phyloP scores from a whole-genome alignment of 2,329 filamentous ascomycete species.

The Septoria linicola region DNA sequence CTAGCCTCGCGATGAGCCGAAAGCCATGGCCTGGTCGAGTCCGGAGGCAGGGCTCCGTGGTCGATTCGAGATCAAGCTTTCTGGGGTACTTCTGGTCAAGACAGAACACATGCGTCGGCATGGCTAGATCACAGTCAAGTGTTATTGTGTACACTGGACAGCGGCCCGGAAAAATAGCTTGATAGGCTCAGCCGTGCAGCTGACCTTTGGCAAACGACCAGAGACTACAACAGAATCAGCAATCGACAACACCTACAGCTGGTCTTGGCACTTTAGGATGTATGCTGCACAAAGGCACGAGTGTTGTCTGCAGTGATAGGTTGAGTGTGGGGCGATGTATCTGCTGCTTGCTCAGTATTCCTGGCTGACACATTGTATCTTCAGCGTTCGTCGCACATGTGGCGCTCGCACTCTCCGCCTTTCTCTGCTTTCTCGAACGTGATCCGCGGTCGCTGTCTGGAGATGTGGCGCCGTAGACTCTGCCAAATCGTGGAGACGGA shows the following conservation, averaged over 20 bases:
- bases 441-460: no score
- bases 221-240: background rate
- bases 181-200: background rate
- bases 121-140: background rate
- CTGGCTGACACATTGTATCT: no score
- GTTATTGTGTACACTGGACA: background rate
- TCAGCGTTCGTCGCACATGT: no score
- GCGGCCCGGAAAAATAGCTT: slow-evolving; percentile 1
- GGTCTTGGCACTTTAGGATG: slow-evolving; percentile 1
- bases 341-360: no score
- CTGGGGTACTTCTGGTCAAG: slow-evolving; percentile 6
- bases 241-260: background rate
- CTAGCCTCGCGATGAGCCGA: slow-evolving; percentile 4
- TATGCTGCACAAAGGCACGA: background rate
- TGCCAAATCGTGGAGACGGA: no score
- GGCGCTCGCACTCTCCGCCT: no score
- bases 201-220: background rate
- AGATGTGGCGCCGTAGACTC: no score
- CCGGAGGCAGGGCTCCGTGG: slow-evolving; percentile 13
- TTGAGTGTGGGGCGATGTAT: no score
- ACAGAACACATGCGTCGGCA: background rate
- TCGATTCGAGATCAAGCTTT: slow-evolving; percentile 11
- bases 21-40: slow-evolving; percentile 9
- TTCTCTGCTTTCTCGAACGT: no score
- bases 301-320: background rate